A percentile compares a stretch with the other conserved stretches of the same genome.
Evolutionary conservation across 1,284 basidiomycete genomes (phyloP).

Genomic region (Jaminaea rosea): DNA sequence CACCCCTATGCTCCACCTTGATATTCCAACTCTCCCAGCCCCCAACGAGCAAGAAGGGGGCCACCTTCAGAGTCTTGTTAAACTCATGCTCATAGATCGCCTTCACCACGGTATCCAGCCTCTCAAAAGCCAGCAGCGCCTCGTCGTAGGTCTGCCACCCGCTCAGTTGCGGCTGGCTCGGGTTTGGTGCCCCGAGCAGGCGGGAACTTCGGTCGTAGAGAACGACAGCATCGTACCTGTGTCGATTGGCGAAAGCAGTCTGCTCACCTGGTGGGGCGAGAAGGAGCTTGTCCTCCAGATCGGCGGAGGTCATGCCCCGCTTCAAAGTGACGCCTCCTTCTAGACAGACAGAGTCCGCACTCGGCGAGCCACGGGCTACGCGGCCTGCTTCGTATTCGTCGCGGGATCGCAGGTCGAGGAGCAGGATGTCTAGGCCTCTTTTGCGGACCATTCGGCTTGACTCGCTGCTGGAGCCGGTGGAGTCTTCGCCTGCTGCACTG

Average conservation of each 20-base stretch:
- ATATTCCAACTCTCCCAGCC: slow-evolving; percentile 75
- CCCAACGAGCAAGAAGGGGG: slow-evolving; percentile 75
- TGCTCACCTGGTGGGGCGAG: slow-evolving; percentile 65
- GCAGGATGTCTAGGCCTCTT: slow-evolving; percentile 51
- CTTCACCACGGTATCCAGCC: slow-evolving; percentile 19
- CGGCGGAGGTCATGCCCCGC: slow-evolving; percentile 56
- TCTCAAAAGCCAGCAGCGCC: slow-evolving; percentile 11
- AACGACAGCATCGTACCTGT: slow-evolving; percentile 81
- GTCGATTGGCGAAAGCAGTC: slow-evolving; percentile 65
- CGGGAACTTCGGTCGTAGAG: slow-evolving; percentile 71
- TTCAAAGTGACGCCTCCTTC: slow-evolving; percentile 50
- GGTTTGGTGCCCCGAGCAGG: slow-evolving; percentile 48
- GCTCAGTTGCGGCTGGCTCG: slow-evolving; percentile 9
- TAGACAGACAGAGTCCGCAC: slow-evolving; percentile 70
- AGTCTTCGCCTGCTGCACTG: slow-evolving; percentile 16
- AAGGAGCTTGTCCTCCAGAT: slow-evolving; percentile 68
- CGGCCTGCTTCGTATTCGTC: slow-evolving; percentile 67
- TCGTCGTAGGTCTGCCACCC: slow-evolving; percentile 45
- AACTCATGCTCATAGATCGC: slow-evolving; percentile 39
- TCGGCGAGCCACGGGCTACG: slow-evolving; percentile 52
- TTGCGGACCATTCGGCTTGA: slow-evolving; percentile 24
- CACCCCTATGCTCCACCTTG: slow-evolving; percentile 56
- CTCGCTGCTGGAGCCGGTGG: slow-evolving; percentile 15
- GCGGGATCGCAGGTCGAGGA: slow-evolving; percentile 73
- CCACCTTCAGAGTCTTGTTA: slow-evolving; percentile 55